Conservation (phyloP, 2,329 filamentous ascomycete species). For the Claviceps arundinis region DNA sequence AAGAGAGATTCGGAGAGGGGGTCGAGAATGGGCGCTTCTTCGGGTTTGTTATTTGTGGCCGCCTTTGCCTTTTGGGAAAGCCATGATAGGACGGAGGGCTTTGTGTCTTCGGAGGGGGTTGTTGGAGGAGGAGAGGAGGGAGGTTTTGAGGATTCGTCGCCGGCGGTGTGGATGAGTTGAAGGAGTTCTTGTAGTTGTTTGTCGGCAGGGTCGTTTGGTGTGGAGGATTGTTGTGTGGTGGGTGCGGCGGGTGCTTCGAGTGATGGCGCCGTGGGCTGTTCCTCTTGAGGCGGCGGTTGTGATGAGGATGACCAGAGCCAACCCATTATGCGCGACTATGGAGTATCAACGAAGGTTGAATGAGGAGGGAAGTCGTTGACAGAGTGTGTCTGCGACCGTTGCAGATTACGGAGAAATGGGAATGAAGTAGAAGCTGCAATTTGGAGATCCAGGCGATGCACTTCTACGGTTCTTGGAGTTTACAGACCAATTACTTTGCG, state of each 20-base stretch:
- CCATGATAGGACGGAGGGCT: constrained; percentile 20
- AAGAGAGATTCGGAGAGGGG: constrained; percentile 56
- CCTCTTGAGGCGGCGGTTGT: constrained; percentile 9
- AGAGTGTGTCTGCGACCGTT: no score
- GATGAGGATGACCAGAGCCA: constrained; percentile 43
- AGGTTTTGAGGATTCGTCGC: constrained; percentile 15
- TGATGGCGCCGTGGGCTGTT: constrained; percentile 11
- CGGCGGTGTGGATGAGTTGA: constrained; percentile 26
- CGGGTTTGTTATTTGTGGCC: constrained; percentile 10
- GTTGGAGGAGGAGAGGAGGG: constrained; percentile 8
- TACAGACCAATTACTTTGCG: no score
- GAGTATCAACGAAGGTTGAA: background rate
- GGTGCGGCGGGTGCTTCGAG: background rate
- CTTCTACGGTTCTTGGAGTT: no score
- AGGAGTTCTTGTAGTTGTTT: constrained; percentile 43
- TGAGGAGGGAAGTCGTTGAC: no score
- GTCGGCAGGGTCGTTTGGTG: constrained; percentile 23
- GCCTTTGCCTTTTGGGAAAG: constrained; percentile 20
- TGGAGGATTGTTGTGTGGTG: constrained; percentile 10
- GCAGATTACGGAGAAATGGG: no score
- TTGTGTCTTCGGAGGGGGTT: constrained; percentile 17
- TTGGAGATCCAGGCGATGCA: no score
- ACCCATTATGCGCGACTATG: constrained; percentile 32
- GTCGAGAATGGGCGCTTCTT: constrained; percentile 19
- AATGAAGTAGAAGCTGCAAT: no score